Evolutionary conservation across 202 grass and related monocot genomes (phyloP).

Genomic region (Panicum hallii): DNA sequence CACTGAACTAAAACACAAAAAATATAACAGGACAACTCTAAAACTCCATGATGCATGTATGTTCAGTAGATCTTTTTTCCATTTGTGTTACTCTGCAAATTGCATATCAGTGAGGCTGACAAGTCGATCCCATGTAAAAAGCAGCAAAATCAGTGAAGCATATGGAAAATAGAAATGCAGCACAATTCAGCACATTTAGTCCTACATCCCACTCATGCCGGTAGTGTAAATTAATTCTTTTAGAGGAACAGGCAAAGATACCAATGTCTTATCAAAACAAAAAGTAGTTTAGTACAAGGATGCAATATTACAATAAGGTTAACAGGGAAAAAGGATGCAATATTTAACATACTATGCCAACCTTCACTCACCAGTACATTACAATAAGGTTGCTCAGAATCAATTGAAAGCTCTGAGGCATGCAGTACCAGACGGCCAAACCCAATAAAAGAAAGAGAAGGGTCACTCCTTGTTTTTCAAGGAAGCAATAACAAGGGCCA

Average conservation of each 20-base stretch:
- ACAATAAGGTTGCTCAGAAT: conserved; percentile 4
- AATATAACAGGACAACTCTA: neutral
- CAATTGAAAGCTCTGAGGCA: conserved; percentile 23
- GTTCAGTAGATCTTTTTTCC: neutral
- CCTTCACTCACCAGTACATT: neutral
- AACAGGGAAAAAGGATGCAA: conserved; percentile 34
- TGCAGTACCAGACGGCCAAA: neutral
- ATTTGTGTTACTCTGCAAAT: neutral
- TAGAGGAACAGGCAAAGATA: neutral
- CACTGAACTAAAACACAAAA: neutral
- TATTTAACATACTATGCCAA: neutral
- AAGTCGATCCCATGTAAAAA: neutral
- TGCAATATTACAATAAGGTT: neutral
- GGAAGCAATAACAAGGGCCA: neutral
- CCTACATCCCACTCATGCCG: neutral
- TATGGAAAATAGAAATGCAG: neutral
- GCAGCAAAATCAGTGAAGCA: neutral
- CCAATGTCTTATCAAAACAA: neutral
- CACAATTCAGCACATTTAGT: conserved; percentile 9
- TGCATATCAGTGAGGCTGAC: conserved; percentile 1
- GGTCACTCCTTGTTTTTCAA: neutral
- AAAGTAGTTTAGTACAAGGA: neutral
- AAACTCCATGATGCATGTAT: neutral
- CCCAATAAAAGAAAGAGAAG: neutral
- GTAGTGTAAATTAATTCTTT: neutral